Conservation (phyloP, 805 yeast genomes). For the Yamadazyma scolyti region DNA sequence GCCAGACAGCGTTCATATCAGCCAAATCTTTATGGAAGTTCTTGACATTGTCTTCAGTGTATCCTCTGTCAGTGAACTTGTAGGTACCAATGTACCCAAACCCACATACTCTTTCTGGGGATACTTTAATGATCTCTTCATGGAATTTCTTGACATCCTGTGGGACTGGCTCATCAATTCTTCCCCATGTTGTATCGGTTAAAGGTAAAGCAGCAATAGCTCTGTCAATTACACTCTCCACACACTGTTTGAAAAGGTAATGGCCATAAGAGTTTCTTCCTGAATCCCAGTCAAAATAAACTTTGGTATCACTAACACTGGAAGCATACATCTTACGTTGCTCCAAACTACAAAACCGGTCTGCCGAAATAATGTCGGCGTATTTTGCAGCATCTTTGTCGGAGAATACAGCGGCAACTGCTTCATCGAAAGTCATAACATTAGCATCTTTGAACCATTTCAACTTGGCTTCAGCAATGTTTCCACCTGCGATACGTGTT, state of each 20-base stretch:
- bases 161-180: constrained; percentile 9
- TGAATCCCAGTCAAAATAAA: constrained; percentile 11
- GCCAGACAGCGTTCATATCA: constrained; percentile 12
- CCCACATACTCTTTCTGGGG: constrained; percentile 9
- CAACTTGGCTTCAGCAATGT: constrained; percentile 6
- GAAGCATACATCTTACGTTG: constrained; percentile 7
- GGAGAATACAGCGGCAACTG: constrained; percentile 4
- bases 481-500: constrained; percentile 4
- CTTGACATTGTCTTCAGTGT: constrained; percentile 7
- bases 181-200: constrained; percentile 11
- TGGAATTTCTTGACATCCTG: constrained; percentile 9
- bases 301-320: constrained; percentile 5
- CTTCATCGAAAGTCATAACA: constrained; percentile 10
- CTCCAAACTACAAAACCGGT: constrained; percentile 6
- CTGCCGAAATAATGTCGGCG: constrained; percentile 2
- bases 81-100: constrained; percentile 11
- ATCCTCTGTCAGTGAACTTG: constrained; percentile 7
- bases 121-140: constrained; percentile 4
- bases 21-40: constrained; percentile 9
- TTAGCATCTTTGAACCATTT: constrained; percentile 10
- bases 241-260: constrained; percentile 10
- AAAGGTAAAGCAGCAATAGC: constrained; percentile 12
- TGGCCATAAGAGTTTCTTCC: constrained; percentile 12
- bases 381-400: constrained; percentile 5
- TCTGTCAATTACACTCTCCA: constrained; percentile 11